phyloP scores from a whole-genome alignment of 306 rosid species.

The Quercus wislizeni region DNA sequence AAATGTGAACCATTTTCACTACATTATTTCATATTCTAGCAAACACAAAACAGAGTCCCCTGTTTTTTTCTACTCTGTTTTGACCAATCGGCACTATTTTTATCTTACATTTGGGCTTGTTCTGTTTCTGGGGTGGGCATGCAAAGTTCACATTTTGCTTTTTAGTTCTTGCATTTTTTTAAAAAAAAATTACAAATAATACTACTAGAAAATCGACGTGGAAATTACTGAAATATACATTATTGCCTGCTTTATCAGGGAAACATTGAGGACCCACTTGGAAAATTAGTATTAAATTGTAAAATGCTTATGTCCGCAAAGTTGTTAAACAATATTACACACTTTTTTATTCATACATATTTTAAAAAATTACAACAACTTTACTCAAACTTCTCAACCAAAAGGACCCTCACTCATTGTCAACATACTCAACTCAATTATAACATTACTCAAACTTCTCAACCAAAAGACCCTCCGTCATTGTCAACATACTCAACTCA shows the following conservation, averaged over 20 bases:
- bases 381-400: too few relatives aligned
- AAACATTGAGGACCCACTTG: not conserved
- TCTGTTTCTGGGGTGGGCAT: not conserved
- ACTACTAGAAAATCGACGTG: not conserved
- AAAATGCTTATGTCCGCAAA: too few relatives aligned
- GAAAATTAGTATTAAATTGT: not conserved
- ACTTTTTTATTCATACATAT: too few relatives aligned
- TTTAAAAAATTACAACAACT: too few relatives aligned
- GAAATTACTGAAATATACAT: not conserved
- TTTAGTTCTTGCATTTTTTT: not conserved
- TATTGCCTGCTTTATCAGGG: not conserved
- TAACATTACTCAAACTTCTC: too few relatives aligned
- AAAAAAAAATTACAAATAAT: too few relatives aligned
- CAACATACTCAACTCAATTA: not conserved
- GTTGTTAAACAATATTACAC: too few relatives aligned
- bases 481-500: not conserved
- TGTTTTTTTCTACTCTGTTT: not conserved
- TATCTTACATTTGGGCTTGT: not conserved
- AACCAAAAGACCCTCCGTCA: not conserved
- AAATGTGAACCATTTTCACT: not conserved
- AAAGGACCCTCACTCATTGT: not conserved
- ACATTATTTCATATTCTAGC: not conserved
- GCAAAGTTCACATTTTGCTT: not conserved
- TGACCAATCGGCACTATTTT: not conserved
- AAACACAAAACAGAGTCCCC: not conserved